A percentile compares a stretch with the other conserved stretches of the same genome.
Conservation (phyloP, 2,329 filamentous ascomycete genomes). For the Penicillium polonicum region DNA sequence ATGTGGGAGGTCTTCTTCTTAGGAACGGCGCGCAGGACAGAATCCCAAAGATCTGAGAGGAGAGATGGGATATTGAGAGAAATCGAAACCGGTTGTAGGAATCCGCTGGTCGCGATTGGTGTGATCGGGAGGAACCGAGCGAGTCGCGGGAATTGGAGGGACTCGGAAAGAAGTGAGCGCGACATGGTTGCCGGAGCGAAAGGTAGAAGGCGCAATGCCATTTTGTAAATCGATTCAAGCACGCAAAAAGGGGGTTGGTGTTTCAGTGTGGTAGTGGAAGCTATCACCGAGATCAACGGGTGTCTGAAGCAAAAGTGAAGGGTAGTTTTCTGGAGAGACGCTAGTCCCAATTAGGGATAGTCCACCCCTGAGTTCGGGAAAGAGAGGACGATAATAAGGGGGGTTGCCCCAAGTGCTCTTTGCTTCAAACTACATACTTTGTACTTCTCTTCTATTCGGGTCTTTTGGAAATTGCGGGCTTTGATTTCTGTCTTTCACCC, state of each 20-base stretch:
- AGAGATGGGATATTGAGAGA: constrained; percentile 63
- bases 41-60: constrained; percentile 88
- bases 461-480: constrained; percentile 8
- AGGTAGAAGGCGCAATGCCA: constrained; percentile 31
- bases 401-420: constrained; percentile 1
- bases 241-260: background rate
- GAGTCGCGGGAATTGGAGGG: constrained; percentile 26
- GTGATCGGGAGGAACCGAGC: constrained; percentile 37
- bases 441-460: constrained; percentile 9
- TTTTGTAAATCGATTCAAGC: constrained; percentile 11
- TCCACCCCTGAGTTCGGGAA: constrained; percentile 38
- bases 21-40: constrained; percentile 84
- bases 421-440: constrained; percentile 9
- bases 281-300: constrained; percentile 1
- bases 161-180: constrained; percentile 17
- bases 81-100: constrained; percentile 61
- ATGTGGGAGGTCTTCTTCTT: constrained; percentile 99
- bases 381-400: constrained; percentile 21
- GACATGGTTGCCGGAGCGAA: constrained; percentile 15
- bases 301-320: constrained; percentile 8
- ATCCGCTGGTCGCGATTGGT: constrained; percentile 55
- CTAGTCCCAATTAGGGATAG: constrained; percentile 36
- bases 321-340: constrained; percentile 21
- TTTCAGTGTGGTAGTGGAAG: background rate
- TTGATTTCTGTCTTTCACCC: background rate